phyloP scores from a whole-genome alignment of 176 grass and related monocot genomes.

The Zoysia pacifica region DNA sequence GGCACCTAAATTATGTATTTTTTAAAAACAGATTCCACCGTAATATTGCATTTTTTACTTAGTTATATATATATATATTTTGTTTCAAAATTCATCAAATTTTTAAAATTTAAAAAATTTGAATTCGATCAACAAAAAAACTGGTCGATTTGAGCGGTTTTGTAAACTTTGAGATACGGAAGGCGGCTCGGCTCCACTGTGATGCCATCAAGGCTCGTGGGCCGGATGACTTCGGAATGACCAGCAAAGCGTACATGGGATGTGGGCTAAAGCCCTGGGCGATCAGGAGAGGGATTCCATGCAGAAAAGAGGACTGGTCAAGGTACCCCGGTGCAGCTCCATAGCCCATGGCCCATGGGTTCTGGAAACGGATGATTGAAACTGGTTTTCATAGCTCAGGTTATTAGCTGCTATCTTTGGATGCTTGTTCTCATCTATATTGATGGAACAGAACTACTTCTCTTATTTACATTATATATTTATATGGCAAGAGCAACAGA shows the following conservation, averaged over 20 bases:
- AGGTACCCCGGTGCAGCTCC: conserved; percentile 63
- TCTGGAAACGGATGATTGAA: conserved; percentile 49
- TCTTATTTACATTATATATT: background rate
- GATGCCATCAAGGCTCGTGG: conserved; percentile 40
- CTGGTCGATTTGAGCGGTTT: too few relatives aligned
- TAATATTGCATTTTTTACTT: too few relatives aligned
- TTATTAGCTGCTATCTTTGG: background rate
- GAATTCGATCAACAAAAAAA: too few relatives aligned
- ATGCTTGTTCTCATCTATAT: background rate
- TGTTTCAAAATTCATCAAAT: too few relatives aligned
- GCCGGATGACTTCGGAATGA: conserved; percentile 56
- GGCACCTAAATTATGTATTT: too few relatives aligned
- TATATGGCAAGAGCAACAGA: background rate
- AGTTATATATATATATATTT: too few relatives aligned
- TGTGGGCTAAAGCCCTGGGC: conserved; percentile 59
- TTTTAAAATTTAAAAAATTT: too few relatives aligned
- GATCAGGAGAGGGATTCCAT: conserved; percentile 48
- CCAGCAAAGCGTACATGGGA: conserved; percentile 32
- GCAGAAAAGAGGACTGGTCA: conserved; percentile 60
- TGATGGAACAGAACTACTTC: background rate
- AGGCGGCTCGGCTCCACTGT: conserved; percentile 48
- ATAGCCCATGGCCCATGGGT: conserved; percentile 9
- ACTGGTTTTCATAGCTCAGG: background rate
- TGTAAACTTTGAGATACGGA: conserved; percentile 23
- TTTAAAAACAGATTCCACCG: too few relatives aligned